A percentile compares a stretch with the other conserved stretches of the same genome.
Evolutionary conservation across 495 filamentous ascomycete genomes (phyloP).

Genomic region (Paragyromitra xinjiangensis): DNA sequence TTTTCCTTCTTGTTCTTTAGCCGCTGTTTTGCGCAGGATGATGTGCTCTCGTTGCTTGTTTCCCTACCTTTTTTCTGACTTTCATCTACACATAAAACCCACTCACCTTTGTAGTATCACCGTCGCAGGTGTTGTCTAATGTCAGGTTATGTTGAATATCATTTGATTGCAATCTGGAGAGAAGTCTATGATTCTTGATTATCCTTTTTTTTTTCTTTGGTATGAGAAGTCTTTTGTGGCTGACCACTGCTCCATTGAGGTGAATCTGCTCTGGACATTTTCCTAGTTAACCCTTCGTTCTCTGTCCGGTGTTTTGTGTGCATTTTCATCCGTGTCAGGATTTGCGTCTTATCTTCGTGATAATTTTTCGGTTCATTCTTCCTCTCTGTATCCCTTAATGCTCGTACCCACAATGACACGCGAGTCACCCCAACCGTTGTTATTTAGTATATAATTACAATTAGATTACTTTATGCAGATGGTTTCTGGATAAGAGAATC

Average conservation of each 20-base stretch:
- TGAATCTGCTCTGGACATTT: neutral
- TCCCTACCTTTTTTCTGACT: neutral
- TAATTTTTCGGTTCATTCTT: neutral
- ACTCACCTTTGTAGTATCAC: neutral
- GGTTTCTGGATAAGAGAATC: neutral
- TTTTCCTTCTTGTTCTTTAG: constrained; percentile 19
- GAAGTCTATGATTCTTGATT: neutral
- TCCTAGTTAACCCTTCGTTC: neutral
- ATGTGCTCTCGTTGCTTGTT: neutral
- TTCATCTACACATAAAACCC: neutral
- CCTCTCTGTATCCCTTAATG: neutral
- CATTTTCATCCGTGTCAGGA: neutral
- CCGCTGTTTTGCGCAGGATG: constrained; percentile 15
- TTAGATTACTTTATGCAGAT: neutral
- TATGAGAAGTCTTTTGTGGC: neutral
- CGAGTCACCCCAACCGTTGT: neutral
- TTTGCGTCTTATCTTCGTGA: neutral
- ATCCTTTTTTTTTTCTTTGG: neutral
- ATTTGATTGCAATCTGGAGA: neutral
- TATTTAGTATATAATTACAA: constrained; percentile 4
- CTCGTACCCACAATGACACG: neutral
- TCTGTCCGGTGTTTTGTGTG: neutral
- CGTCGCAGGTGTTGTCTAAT: constrained; percentile 1
- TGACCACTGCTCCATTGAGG: neutral
- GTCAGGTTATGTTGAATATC: constrained; percentile 17